Base-by-base conservation (phyloP, 495 filamentous ascomycete species). In the Paragyromitra xinjiangensis region DNA sequence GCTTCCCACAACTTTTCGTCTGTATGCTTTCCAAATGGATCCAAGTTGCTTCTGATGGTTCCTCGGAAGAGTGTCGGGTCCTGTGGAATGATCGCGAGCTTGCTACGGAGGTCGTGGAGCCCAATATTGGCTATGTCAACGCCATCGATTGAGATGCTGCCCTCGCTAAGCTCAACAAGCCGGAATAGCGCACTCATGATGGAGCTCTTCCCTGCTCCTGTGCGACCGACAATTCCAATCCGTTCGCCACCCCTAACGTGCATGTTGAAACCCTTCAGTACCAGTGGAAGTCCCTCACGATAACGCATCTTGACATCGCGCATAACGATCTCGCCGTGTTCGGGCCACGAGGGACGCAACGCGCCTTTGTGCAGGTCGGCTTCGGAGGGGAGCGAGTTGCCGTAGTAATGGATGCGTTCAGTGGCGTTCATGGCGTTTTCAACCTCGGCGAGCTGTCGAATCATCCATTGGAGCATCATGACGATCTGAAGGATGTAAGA, bases 391-490 rank as follows among this genome's bases (percentile, higher is more conserved):
- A 99, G 90, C 67, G 92, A 78, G 5, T 89, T 94, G 51, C 93
- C 94, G 81, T 99, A 99, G 85, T 95, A 93, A 83, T 93, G 88
- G n/a, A 99, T 87, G 39, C 95, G 92, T 82, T 99, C 95, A 3
- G 95, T 95, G 0, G 95, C 90, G 79, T 97, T 98, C 94, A 99
- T 97, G 82, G 92, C 91, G 85, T 97, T 98, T 83, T 99, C 95
- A 24, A 98, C 93, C 83, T 98, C 95, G 44, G 95, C 94, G 45
- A 98, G 88, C 84, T 98, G 95, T 48, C 95, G 89, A 22, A 98
- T 92, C 2, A 94, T 94, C 84, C 97, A 97, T 82, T 97, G 94
- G 59, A 98, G 89, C 92, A 97, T 94, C 84, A 95, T 92, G n/a
- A 96, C 94, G 75, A 98, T 96, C 40, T 91, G 88, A 1, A 98